Base-by-base conservation (phyloP, 441 rosid genomes). In the Populus hybrid region DNA sequence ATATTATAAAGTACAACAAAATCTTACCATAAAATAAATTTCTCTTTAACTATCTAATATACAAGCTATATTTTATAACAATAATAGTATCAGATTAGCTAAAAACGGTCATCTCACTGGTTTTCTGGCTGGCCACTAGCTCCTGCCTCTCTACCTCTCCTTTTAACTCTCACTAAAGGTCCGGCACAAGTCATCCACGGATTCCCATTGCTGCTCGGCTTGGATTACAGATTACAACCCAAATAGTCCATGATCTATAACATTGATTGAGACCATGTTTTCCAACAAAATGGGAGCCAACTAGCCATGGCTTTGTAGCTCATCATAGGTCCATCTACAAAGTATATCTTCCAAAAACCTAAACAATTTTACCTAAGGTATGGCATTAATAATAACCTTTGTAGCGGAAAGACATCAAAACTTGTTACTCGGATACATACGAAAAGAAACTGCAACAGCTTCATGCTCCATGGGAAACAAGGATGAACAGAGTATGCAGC, bases 281-380 rank as follows among this genome's bases (percentile, higher is more conserved):
- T n/a, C 64, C 64, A 59, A 59, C 64, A 71, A 50, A 45, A 14
- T 11, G n/a, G n/a, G 31, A 31, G 59, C n/a, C n/a, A n/a, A n/a
- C n/a, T 28, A 28, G 29, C 59, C 79, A 36, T 35, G n/a, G 67
- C 68, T 56, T 76, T 69, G 64, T 59, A 59, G 7, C 23, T 59
- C 64, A 8, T 59, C 64, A 59, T 2, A 7, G 23, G 64, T n/a
- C 1, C 64, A 59, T 59, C 64, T n/a, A 59, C 29, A 9, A 59
- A n/a, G 3, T 28, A 28, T 7, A 9, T 59, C 10, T 59, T n/a
- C 24, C 4, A 59, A 59, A 59, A 7, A 59, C 64, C 64, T n/a
- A 59, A n/a, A 59, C 64, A n/a, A 59, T 7, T 59, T 20, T 20
- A 42, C 31, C 7, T 0, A 18, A 31, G 26, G n/a, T 69, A 56